These are phyloP conservation scores for Echria macrotheca DNA, from an alignment of 495 filamentous ascomycete genomes.

Conservation along the genomic window DNA sequence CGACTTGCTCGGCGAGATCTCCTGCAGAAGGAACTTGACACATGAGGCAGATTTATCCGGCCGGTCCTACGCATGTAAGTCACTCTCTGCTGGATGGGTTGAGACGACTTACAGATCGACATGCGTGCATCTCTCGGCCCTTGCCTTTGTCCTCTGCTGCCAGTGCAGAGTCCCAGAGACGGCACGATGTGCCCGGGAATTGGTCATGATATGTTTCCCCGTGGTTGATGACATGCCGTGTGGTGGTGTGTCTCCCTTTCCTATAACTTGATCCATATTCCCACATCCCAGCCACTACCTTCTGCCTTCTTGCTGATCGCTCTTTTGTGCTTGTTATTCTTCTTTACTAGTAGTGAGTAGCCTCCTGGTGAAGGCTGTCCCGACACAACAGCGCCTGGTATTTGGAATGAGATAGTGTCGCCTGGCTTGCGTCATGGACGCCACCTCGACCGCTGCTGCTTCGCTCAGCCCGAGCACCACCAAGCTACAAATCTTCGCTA, in stretches of 20 bases:
- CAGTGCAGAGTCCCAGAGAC: constrained; percentile 9
- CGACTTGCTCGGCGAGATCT: constrained; percentile 18
- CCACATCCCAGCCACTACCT: constrained; percentile 10
- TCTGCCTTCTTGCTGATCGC: constrained; percentile 12
- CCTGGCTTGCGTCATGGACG: constrained; percentile 23
- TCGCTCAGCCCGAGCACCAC: no score
- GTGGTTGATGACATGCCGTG: constrained; percentile 11
- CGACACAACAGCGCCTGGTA: constrained; percentile 12
- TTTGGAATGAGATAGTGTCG: constrained; percentile 26
- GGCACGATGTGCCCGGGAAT: constrained; percentile 18
- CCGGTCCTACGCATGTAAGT: constrained; percentile 22
- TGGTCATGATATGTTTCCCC: constrained; percentile 11
- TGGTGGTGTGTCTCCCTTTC: constrained; percentile 5
- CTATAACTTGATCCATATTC: constrained; percentile 27
- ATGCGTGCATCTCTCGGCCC: constrained; percentile 10
- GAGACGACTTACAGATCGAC: constrained; percentile 25
- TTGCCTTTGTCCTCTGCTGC: constrained; percentile 10
- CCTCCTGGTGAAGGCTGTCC: constrained; percentile 17
- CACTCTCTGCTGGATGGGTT: constrained; percentile 17
- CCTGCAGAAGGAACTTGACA: constrained; percentile 28
- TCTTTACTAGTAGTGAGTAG: neutral
- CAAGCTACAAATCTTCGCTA: constrained; percentile 37
- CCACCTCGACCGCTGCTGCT: constrained; percentile 20
- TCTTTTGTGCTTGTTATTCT: constrained; percentile 6
- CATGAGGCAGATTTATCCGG: constrained; percentile 36